Evolutionary conservation across 2,329 filamentous ascomycete genomes (phyloP), one percentile per base, ranked within the genome.

Genomic region (Canariomyces notabilis): DNA sequence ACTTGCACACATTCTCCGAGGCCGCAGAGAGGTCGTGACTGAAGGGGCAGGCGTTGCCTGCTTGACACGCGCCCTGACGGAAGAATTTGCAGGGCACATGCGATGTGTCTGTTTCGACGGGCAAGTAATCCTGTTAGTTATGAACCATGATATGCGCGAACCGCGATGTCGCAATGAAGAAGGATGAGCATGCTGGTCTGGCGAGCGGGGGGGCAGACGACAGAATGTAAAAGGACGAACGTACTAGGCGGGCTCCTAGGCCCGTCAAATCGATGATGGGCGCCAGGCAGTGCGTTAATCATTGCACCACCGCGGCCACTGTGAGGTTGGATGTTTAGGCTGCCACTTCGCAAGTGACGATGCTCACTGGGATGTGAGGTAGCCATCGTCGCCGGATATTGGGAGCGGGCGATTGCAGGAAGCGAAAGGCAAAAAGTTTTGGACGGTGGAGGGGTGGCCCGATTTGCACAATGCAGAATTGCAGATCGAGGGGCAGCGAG

Each of bases 21-120:
- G 89, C 81, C 22, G 83, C 79, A 64, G 93, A 87, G 54, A 93
- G 82, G 54, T 94, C 91, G 71, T 98, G 93, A 60, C 89, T 88
- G 70, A 97, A 98, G 33, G 93, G 93, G 72, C 93, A 98, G 56
- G 90, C 89, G 65, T 87, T 87, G 59, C 93, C 93, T 48, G 93
- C 93, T 76, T 97, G 91, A 68, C 93, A 98, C 61, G 89, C 83
- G 65, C 91, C 90, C 72, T 95, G 89, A 44, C 89, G 84, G 70
- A 93, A 98, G 85, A 98, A 98, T 76, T 97, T 97, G 85, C 93
- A 98, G 32, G 93, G 93, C 36, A 98, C 93, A 72, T 97, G 93
- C 52, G 90, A 86, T 15, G 93, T 95, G 68, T 95, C 91, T 96
- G 54, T 44, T 19, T 7, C 21, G 18, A 22, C n/a, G 32, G n/a